phyloP scores from a whole-genome alignment of 1,284 basidiomycete genomes.

The Sphaerobolus stellatus region DNA sequence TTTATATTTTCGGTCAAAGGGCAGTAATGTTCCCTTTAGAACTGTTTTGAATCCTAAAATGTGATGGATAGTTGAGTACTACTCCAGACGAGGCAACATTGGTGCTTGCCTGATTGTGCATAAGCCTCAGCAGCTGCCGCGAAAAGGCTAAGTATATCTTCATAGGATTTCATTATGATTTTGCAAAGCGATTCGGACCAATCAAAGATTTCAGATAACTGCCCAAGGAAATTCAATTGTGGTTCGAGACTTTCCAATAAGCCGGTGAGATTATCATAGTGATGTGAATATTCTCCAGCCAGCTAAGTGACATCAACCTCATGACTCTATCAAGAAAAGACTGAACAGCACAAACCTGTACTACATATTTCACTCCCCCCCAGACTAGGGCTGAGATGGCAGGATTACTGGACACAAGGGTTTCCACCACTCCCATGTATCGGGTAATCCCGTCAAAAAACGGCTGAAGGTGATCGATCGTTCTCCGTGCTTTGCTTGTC shows the following conservation, averaged over 20 bases:
- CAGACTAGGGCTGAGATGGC: background rate
- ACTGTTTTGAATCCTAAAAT: background rate
- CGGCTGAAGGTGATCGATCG: background rate
- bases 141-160: background rate
- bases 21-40: background rate
- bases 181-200: background rate
- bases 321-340: too few relatives aligned
- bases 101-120: background rate
- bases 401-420: background rate
- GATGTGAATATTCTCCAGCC: background rate
- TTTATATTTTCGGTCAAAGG: background rate
- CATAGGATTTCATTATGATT: background rate
- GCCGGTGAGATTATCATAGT: background rate
- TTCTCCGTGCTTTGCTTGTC: background rate
- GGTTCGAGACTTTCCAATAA: background rate
- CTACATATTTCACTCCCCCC: background rate
- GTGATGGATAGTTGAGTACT: background rate
- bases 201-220: background rate
- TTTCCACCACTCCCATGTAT: background rate
- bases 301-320: background rate
- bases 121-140: background rate
- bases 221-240: background rate
- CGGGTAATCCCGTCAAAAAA: background rate
- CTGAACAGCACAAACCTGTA: background rate
- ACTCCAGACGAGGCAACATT: background rate